A percentile compares a stretch with the other conserved stretches of the same genome.
Conservation (phyloP, 169 alveolate species). For the Plasmodium gallinaceum region DNA sequence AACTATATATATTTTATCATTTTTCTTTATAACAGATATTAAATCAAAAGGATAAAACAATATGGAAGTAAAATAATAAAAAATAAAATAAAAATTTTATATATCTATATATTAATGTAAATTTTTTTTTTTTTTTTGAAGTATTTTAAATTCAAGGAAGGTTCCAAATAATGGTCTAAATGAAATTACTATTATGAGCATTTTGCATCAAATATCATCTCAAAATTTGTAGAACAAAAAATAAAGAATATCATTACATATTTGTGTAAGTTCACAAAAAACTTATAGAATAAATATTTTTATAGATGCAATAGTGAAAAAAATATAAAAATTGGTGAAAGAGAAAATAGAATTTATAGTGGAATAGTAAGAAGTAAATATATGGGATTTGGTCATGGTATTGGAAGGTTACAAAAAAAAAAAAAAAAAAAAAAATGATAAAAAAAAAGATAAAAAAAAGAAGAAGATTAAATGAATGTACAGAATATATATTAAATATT, state of each 20-base stretch:
- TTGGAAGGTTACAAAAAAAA: constrained; percentile 49
- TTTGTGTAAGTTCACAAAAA: not conserved
- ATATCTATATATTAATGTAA: not conserved
- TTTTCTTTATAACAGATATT: constrained; percentile 21
- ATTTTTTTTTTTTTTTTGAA: constrained; percentile 28
- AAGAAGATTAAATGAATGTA: not conserved
- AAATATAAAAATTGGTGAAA: constrained; percentile 70
- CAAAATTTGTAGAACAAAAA: constrained; percentile 59
- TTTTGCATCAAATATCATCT: constrained; percentile 57
- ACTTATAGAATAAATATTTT: not conserved
- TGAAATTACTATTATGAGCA: constrained; percentile 62
- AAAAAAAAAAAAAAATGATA: not conserved
- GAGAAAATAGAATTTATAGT: constrained; percentile 66
- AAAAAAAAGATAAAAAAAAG: not conserved
- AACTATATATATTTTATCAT: not conserved
- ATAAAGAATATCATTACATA: not conserved
- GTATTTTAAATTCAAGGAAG: constrained; percentile 31
- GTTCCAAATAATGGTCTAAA: constrained; percentile 70
- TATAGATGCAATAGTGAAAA: constrained; percentile 75
- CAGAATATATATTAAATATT: not conserved
- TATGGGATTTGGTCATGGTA: constrained; percentile 75
- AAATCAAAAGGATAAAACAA: constrained; percentile 41
- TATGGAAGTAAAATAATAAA: constrained; percentile 57
- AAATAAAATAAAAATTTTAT: not conserved
- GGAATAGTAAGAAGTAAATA: constrained; percentile 60